Base-by-base conservation (phyloP, 306 rosid species). In the Fagus sylvatica region DNA sequence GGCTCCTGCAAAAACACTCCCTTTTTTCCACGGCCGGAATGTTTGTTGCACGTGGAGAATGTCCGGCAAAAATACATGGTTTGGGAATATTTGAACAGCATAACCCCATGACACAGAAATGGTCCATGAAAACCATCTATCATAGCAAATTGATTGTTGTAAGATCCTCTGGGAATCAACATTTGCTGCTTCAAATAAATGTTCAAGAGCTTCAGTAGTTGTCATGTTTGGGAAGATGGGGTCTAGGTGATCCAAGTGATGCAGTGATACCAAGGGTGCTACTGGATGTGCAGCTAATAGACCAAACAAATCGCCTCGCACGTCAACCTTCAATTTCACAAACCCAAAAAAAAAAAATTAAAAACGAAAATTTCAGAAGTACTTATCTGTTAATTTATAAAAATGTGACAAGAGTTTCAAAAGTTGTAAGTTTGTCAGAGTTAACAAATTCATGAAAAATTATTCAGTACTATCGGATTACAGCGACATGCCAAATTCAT, bases 61-160 rank as follows among this genome's bases (percentile, higher is more conserved):
- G 34, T 90, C 93, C 1, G 90, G 88, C 73, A 92, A 80, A 71
- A 60, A 56, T 67, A 87, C 60, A 32, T 87, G 90, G 43, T 74
- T 75, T 0, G 83, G 86, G 53, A 81, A 84, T 48, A 95, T 80
- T 71, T 91, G 98, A 82, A 95, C 92, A 13, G 98, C 92, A 16
- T 92, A 95, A 32, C 98, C 98, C 98, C 98, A 92, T 13, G 98
- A 90, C 37, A 95, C 96, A 3, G 88, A 82, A 43, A 95, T 71
- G 22, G 98, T 95, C 98, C 97, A 95, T 4, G 88, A 79, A 75
- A 83, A 90, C 97, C 92, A 83, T 51, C 79, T 90, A 69, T 95
- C 90, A 37, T 95, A 95, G 81, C 98, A 95, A 3, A 95, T 74
- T n/a, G 95, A 74, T 77, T 89, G 97, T 37, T 95, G 98, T 40